A percentile compares a stretch with the other conserved stretches of the same genome.
These are phyloP conservation scores for Rhizophagus clarus DNA, from an alignment of 192 early-diverging fungal species.

Conservation along the genomic window DNA sequence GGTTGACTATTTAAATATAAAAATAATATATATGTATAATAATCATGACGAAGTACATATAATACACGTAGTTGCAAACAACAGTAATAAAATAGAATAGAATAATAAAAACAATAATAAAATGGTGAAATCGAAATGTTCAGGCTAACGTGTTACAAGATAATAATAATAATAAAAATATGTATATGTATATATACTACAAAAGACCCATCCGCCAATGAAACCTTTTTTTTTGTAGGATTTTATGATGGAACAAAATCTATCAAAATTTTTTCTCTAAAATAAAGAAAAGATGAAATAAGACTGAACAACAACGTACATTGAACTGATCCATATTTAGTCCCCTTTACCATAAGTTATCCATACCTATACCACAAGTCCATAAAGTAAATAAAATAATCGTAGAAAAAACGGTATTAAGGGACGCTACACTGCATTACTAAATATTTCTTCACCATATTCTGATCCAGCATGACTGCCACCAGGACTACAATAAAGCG, in stretches of 20 bases:
- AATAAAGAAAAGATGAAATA: background rate
- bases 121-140: too few relatives aligned
- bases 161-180: background rate
- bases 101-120: too few relatives aligned
- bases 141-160: too few relatives aligned
- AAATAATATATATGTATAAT: background rate
- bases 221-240: background rate
- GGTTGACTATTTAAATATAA: background rate
- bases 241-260: background rate
- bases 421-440: background rate
- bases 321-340: background rate
- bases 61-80: background rate
- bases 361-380: background rate
- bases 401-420: background rate
- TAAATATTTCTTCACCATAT: slow-evolving; percentile 22
- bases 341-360: background rate
- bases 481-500: slow-evolving; percentile 46
- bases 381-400: slow-evolving; percentile 1
- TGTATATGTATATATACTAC: slow-evolving; percentile 1
- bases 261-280: background rate
- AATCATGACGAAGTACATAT: background rate
- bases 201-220: background rate
- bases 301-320: background rate
- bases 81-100: too few relatives aligned
- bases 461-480: slow-evolving; percentile 21